These are phyloP conservation scores for Lodderomyces beijingensis DNA, from an alignment of 1,139 yeast species.

Conservation along the genomic window DNA sequence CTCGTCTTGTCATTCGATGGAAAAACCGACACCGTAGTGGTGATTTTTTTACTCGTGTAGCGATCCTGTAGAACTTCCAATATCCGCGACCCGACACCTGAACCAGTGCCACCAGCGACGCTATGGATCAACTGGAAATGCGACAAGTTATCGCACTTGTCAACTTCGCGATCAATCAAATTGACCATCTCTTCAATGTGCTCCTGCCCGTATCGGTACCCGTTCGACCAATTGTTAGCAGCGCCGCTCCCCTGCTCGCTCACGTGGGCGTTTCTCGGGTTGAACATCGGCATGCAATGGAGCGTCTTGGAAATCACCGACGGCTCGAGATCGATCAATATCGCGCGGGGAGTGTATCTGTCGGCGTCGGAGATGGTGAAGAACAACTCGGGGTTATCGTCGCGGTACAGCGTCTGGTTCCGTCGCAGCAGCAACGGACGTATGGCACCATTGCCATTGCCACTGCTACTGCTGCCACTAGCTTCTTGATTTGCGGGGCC, in stretches of 20 bases:
- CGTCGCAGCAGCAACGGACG: not conserved
- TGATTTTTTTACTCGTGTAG: conserved; percentile 71
- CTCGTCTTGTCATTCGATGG: conserved; percentile 74
- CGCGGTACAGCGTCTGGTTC: conserved; percentile 25
- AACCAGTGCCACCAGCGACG: conserved; percentile 99
- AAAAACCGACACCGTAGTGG: conserved; percentile 83
- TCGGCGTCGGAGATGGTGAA: conserved; percentile 71
- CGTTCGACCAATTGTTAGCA: conserved; percentile 94
- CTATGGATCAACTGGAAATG: conserved; percentile 91
- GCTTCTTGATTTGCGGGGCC: not conserved
- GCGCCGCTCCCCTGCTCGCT: conserved; percentile 86
- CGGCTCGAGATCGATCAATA: conserved; percentile 86
- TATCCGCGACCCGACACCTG: conserved; percentile 85
- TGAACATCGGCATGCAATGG: conserved; percentile 63
- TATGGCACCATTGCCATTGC: not conserved
- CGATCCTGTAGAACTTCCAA: conserved; percentile 78
- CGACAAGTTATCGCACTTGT: conserved; percentile 83
- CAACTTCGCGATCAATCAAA: conserved; percentile 86
- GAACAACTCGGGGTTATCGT: conserved; percentile 79
- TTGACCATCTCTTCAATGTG: conserved; percentile 72
- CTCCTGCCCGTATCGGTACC: conserved; percentile 70
- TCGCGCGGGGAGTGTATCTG: conserved; percentile 82
- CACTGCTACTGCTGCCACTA: no score
- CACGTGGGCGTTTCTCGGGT: conserved; percentile 77
- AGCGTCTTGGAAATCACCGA: conserved; percentile 71